Percentiles rank a stretch among this genome's conserved stretches.
phyloP scores from a whole-genome alignment of 1,284 basidiomycete genomes.

The Rhodotorula glutinis region DNA sequence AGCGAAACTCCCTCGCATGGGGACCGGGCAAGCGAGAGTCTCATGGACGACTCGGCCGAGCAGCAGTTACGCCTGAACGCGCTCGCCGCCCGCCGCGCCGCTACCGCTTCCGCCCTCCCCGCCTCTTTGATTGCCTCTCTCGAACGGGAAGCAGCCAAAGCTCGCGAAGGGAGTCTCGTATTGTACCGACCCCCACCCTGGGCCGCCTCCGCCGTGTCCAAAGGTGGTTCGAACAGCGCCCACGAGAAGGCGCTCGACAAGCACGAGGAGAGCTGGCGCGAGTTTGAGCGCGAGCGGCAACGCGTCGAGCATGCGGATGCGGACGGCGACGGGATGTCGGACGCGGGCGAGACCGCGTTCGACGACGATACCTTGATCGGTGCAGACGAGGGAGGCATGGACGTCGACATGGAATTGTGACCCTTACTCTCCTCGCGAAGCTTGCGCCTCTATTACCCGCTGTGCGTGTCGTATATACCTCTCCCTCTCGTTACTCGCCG shows the following conservation, averaged over 20 bases:
- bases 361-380: not conserved
- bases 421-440: not conserved
- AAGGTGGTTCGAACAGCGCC: not conserved
- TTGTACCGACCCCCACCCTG: conserved; percentile 14
- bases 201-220: not conserved
- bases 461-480: not conserved
- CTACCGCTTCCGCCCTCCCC: not conserved
- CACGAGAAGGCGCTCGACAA: not conserved
- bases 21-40: no score
- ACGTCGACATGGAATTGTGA: conserved; percentile 11
- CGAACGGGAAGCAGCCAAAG: not conserved
- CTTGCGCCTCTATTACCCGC: not conserved
- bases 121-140: not conserved
- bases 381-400: not conserved
- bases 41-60: no score
- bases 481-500: no score
- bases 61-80: conserved; percentile 3
- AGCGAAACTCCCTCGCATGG: no score
- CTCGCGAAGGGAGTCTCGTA: conserved; percentile 1
- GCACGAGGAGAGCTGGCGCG: conserved; percentile 3
- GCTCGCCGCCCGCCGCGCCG: not conserved
- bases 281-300: conserved; percentile 3
- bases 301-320: conserved; percentile 6
- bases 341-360: not conserved
- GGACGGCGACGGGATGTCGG: not conserved